These are phyloP conservation scores for Rhypophila decipiens DNA, from an alignment of 495 filamentous ascomycete genomes.

Conservation along the genomic window DNA sequence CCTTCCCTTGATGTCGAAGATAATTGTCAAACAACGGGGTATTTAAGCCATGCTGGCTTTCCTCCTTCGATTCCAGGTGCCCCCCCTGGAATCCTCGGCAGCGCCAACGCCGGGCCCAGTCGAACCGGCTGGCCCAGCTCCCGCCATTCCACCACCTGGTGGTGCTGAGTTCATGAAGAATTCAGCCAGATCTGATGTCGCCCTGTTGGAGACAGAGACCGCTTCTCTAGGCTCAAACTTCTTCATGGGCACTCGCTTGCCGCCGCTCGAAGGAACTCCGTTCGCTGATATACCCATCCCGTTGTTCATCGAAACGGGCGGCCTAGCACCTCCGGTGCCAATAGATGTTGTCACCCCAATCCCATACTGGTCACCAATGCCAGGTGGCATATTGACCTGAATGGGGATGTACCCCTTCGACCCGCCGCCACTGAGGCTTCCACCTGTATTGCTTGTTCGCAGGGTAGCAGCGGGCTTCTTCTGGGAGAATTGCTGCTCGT, in stretches of 20 bases:
- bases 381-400: conserved; percentile 34
- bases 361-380: conserved; percentile 19
- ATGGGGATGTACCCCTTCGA: conserved; percentile 40
- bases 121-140: neutral
- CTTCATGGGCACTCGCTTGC: conserved; percentile 41
- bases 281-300: neutral
- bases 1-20: too few species aligned
- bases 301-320: too few species aligned
- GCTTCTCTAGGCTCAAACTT: conserved; percentile 48
- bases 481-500: conserved; percentile 1
- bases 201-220: conserved; percentile 26
- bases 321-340: too few species aligned
- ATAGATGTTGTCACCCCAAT: conserved; percentile 25
- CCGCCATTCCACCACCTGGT: conserved; percentile 32
- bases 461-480: conserved; percentile 18
- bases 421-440: conserved; percentile 27
- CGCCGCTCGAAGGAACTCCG: conserved; percentile 8
- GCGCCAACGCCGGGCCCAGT: neutral
- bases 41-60: neutral
- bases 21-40: too few species aligned
- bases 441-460: neutral
- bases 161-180: conserved; percentile 74
- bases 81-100: neutral
- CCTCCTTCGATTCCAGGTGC: neutral
- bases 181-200: conserved; percentile 69